Evolutionary conservation across 306 rosid species (phyloP), one percentile per base, ranked within the genome.

Genomic region (Lathyrus sativus): DNA sequence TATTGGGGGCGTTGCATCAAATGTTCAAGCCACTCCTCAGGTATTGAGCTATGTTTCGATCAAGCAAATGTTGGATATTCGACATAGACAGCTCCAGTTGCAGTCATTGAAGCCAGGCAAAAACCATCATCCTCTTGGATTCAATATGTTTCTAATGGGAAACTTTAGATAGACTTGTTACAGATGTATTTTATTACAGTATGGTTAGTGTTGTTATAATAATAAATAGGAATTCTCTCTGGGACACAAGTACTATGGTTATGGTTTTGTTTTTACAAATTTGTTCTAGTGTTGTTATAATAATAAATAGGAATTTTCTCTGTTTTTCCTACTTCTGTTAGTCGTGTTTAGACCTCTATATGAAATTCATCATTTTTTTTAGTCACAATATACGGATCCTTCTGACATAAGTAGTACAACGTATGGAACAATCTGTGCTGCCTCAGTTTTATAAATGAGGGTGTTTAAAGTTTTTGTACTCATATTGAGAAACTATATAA

Each of bases 11-110:
- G 11, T 17, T 44, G n/a, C 74, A 18, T 61, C 65, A 1, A 54
- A 33, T 18, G 55, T 76, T 55, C 14, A 76, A 41, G 80, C 72
- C 10, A 51, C 45, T 33, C 80, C 76, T 62, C 76, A 76, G 58
- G 70, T 76, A 10, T 33, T 54, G 66, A 70, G 62, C 71, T 70
- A 62, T 70, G 66, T 76, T 54, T 62, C 80, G 0, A 64, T 76
- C 0, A 44, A 19, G 26, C 59, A 76, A 3, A 18, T 69, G 18
- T 3, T 69, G 31, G 6, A 51, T 53, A 9, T 53, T 57, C 33
- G 19, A n/a, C 9, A 4, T 18, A 26, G 24, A 60, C 62, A 50
- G 7, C 75, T 62, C 22, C 14, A 10, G 3, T 12, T 76, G 4
- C 38, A 68, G 9, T 39, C 29, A 17, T 28, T 26, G 31, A 68